These are phyloP conservation scores for Citrullus colocynthis DNA, from an alignment of 306 rosid genomes.

Conservation along the genomic window DNA sequence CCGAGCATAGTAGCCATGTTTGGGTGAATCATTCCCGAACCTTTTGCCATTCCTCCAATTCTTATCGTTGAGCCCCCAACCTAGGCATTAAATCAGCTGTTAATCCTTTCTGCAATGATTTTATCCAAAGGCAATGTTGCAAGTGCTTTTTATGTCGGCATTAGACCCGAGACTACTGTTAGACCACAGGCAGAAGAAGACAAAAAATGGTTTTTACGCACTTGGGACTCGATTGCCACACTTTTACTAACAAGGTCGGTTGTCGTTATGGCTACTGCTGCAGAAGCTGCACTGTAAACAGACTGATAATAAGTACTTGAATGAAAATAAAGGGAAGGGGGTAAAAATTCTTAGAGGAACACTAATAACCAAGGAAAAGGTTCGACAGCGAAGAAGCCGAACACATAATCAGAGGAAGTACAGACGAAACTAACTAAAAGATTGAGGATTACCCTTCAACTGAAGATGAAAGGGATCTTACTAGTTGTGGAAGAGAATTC, in stretches of 20 bases:
- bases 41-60: constrained; percentile 95
- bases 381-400: neutral
- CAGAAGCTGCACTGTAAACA: constrained; percentile 68
- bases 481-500: constrained; percentile 60
- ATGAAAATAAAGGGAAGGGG: neutral
- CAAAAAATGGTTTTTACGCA: constrained; percentile 16
- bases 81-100: constrained; percentile 29
- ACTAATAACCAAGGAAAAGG: neutral
- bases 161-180: neutral
- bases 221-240: constrained; percentile 80
- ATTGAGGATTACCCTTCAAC: constrained; percentile 46
- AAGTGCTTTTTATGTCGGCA: neutral
- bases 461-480: constrained; percentile 50
- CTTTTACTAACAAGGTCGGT: constrained; percentile 96
- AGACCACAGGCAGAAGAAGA: neutral
- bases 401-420: neutral
- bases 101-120: neutral
- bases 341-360: neutral
- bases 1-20: constrained; percentile 99
- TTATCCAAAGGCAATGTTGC: neutral
- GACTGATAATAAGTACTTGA: constrained; percentile 9
- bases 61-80: constrained; percentile 57
- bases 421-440: neutral
- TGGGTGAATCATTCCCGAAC: constrained; percentile 99
- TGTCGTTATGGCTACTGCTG: constrained; percentile 94